These are phyloP conservation scores for Hyphopichia wangnamkhiaoensis DNA, from an alignment of 1,139 yeast genomes.

Conservation along the genomic window DNA sequence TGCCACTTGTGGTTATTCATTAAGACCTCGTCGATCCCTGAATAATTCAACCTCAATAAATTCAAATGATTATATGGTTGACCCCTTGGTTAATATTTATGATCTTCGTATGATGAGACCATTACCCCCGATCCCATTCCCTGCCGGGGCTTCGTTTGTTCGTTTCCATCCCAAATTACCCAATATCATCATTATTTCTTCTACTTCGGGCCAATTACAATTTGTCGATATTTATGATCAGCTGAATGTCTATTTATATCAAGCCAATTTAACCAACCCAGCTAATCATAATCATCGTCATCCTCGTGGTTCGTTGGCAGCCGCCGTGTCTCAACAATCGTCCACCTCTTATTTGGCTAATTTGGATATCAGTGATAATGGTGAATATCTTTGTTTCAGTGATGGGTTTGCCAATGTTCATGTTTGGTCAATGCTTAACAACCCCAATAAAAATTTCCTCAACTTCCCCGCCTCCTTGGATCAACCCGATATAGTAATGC, in stretches of 20 bases:
- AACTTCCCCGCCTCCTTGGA: constrained; percentile 53
- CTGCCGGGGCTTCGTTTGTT: constrained; percentile 86
- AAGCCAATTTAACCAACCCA: constrained; percentile 54
- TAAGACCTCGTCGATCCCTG: constrained; percentile 47
- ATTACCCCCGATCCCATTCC: constrained; percentile 80
- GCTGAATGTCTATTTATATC: constrained; percentile 59
- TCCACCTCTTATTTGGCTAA: constrained; percentile 41
- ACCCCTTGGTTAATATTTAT: constrained; percentile 81
- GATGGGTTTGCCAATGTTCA: constrained; percentile 69
- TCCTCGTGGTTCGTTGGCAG: constrained; percentile 7
- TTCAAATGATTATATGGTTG: constrained; percentile 42
- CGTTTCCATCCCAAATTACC: constrained; percentile 86
- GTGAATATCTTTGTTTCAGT: constrained; percentile 71
- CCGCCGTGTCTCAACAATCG: not conserved
- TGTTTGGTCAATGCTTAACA: constrained; percentile 65
- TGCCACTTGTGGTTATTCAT: constrained; percentile 80
- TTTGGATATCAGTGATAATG: constrained; percentile 73
- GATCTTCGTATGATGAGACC: constrained; percentile 77
- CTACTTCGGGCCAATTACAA: constrained; percentile 79
- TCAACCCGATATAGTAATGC: constrained; percentile 41
- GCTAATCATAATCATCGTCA: constrained; percentile 7
- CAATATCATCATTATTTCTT: constrained; percentile 72
- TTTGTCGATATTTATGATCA: constrained; percentile 84
- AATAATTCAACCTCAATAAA: constrained; percentile 6
- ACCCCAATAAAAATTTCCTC: constrained; percentile 39